Percentiles rank a stretch among this genome's conserved stretches.
These are phyloP conservation scores for Pythium diclinum DNA, from an alignment of 352 stramenopile genomes.

Conservation along the genomic window DNA sequence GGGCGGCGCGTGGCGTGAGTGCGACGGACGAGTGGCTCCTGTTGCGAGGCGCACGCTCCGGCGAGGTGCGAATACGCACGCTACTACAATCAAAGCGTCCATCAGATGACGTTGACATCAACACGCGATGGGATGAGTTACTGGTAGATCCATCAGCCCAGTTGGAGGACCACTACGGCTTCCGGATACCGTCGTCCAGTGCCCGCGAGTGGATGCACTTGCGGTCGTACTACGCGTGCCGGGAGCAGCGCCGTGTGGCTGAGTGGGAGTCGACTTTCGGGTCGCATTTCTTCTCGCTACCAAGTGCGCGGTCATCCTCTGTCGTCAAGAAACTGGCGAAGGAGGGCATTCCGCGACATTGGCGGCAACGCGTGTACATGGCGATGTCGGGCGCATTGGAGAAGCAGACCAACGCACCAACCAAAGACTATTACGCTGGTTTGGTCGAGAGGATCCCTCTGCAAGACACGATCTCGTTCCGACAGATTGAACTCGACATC, in stretches of 20 bases:
- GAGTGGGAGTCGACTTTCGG: slow-evolving; percentile 60
- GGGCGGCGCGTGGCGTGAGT: slow-evolving; percentile 19
- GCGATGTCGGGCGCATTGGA: slow-evolving; percentile 52
- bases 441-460: slow-evolving; percentile 44
- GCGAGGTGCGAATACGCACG: slow-evolving; percentile 66
- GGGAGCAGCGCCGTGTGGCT: slow-evolving; percentile 60
- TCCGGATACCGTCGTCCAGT: slow-evolving; percentile 44
- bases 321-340: slow-evolving; percentile 36
- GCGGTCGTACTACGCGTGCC: slow-evolving; percentile 67
- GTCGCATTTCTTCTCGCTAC: slow-evolving; percentile 33
- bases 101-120: slow-evolving; percentile 13
- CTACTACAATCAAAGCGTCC: slow-evolving; percentile 34
- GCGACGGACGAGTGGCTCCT: slow-evolving; percentile 66
- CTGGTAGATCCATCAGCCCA: slow-evolving; percentile 22
- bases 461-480: slow-evolving; percentile 57
- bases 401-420: slow-evolving; percentile 49
- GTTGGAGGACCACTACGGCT: slow-evolving; percentile 64
- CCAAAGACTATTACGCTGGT: slow-evolving; percentile 42
- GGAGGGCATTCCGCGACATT: slow-evolving; percentile 56
- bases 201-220: slow-evolving; percentile 56
- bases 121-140: slow-evolving; percentile 41
- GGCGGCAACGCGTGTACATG: slow-evolving; percentile 72
- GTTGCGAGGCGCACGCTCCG: slow-evolving; percentile 42
- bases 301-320: slow-evolving; percentile 22
- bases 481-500: slow-evolving; percentile 86